Evolutionary conservation across 208 protist genomes (phyloP).

Genomic region (Leishmania turanica): DNA sequence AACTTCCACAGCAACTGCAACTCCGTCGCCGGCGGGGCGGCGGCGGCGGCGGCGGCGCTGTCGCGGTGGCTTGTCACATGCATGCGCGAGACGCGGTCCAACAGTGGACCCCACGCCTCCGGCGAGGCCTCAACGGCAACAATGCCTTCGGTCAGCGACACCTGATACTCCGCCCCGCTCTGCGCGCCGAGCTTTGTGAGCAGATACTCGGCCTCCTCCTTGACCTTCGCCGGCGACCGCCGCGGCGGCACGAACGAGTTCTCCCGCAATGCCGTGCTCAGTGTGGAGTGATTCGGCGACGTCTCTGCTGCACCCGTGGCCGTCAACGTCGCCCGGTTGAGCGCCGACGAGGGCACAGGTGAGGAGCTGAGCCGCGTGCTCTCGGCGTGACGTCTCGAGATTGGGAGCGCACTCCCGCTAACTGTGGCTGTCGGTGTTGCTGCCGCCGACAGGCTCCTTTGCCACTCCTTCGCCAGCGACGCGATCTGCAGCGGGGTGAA

Average conservation of each 20-base stretch:
- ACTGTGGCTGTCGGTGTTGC: not conserved
- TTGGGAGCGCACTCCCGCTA: not conserved
- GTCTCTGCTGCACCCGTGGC: not conserved
- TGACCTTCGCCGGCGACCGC: conserved; percentile 30
- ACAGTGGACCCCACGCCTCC: conserved; percentile 30
- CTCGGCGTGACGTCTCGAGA: not conserved
- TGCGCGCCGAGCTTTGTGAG: conserved; percentile 33
- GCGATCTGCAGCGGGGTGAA: conserved; percentile 58
- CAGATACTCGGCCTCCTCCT: conserved; percentile 37
- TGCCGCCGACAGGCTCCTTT: conserved; percentile 9
- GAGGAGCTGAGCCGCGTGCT: not conserved
- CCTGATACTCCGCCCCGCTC: conserved; percentile 34
- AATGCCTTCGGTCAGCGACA: conserved; percentile 28
- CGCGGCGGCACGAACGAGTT: conserved; percentile 22
- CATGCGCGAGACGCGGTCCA: conserved; percentile 32
- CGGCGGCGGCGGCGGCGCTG: not conserved
- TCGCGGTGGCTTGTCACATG: not conserved
- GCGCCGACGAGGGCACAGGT: not conserved
- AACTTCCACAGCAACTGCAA: conserved; percentile 66
- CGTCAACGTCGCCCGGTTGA: not conserved
- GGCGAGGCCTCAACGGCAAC: conserved; percentile 39
- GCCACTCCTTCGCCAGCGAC: conserved; percentile 52
- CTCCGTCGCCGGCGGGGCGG: conserved; percentile 2
- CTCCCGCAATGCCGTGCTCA: conserved; percentile 27
- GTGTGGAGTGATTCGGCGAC: conserved; percentile 20